Evolutionary conservation across 371 early-diverging fungal genomes (phyloP).

Genomic region (Mucor plumbeus): DNA sequence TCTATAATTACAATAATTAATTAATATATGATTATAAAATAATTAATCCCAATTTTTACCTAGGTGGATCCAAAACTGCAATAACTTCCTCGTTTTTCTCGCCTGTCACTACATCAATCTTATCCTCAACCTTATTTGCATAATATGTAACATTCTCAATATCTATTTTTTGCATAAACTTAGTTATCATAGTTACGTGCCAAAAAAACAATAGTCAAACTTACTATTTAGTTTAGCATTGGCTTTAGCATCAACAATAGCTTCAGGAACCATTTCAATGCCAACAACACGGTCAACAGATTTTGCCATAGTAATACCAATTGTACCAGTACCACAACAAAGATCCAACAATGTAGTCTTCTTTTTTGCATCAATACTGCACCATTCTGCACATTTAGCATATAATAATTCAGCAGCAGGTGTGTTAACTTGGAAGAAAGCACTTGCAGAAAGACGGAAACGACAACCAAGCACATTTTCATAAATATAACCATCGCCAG

Average conservation of each 20-base stretch:
- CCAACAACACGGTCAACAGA: constrained; percentile 72
- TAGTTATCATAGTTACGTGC: background rate
- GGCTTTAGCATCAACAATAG: constrained; percentile 71
- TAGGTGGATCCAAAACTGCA: constrained; percentile 84
- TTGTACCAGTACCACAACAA: constrained; percentile 87
- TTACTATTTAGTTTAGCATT: constrained; percentile 70
- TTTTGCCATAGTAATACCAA: constrained; percentile 75
- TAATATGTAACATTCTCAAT: constrained; percentile 64
- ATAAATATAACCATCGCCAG: constrained; percentile 59
- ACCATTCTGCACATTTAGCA: constrained; percentile 44
- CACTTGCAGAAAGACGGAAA: constrained; percentile 70
- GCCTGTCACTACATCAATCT: constrained; percentile 51
- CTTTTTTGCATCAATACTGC: constrained; percentile 33
- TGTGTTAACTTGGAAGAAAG: constrained; percentile 85
- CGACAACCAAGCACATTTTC: constrained; percentile 63
- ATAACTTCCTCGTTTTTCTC: constrained; percentile 48
- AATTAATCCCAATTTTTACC: constrained; percentile 36
- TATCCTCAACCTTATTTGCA: constrained; percentile 70
- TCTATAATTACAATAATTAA: constrained; percentile 20
- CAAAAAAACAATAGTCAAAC: background rate
- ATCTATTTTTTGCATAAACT: constrained; percentile 21
- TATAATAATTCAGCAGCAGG: constrained; percentile 71
- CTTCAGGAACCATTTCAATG: constrained; percentile 69
- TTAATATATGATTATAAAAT: background rate
- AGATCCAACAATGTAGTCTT: constrained; percentile 64